Evolutionary conservation across 768 basidiomycete genomes (phyloP), one percentile per base, ranked within the genome.

Genomic region (Scleroderma citrinum): DNA sequence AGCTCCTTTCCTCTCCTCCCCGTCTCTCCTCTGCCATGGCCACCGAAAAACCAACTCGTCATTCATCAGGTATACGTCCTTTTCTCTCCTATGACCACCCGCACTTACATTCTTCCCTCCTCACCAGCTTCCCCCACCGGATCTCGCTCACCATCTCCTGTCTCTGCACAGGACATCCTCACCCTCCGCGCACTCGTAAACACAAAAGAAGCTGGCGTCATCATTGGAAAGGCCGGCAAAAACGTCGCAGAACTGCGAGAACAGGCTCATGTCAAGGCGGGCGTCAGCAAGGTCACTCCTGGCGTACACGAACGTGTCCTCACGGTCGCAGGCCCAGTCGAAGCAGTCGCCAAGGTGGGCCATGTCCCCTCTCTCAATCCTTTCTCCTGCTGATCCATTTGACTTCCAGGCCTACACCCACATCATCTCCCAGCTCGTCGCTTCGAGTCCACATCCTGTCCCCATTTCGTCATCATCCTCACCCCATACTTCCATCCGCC

Each of bases 301-400:
- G 96, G 96, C 61, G 92, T 99, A 52, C 93, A 96, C 67, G 96
- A 99, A 72, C 87, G 96, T 60, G 93, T 98, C 65, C 83, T 99
- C 66, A 92, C 88, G 60, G 87, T 98, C 69, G 85, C 83, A 52
- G 96, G 96, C 49, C 79, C 87, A 39, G 86, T 96, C 59, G 92
- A 98, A 60, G 85, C 83, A 54, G 91, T 99, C 54, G 85, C 94
- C 59, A 89, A 92, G 79, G 93, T 90, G 19, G 29, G 11, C 17
- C 29, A 55, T 34, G 74, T 68, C 16, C 21, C 29, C 48, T 14
- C n/a, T 0, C 36, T 36, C 23, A 43, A 45, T 51, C 34, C 50
- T 32, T 17, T 46, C 32, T 26, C 21, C 47, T 23, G 14, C 52
- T 29, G 26, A 54, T 45, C 49, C 21, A 53, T 62, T 29, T 45